Percentiles rank a stretch among this genome's conserved stretches.
phyloP scores from a whole-genome alignment of 192 early-diverging fungal species.

The Ambispora gerdemannii region DNA sequence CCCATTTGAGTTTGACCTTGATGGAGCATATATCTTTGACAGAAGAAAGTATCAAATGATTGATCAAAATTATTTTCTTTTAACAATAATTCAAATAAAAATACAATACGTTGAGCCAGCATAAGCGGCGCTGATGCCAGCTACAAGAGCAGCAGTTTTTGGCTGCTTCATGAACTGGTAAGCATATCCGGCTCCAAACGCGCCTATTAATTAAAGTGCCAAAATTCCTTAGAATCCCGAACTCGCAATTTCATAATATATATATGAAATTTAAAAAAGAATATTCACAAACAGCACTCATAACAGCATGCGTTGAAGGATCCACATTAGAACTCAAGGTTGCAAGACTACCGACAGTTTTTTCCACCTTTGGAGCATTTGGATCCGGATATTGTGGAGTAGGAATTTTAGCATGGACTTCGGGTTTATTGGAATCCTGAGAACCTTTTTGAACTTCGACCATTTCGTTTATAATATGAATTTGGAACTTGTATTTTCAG shows the following conservation, averaged over 20 bases:
- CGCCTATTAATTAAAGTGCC: neutral
- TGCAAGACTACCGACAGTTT: neutral
- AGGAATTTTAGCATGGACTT: neutral
- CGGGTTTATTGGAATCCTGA: neutral
- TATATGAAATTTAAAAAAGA: no score
- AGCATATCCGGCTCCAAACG: slow-evolving; percentile 12
- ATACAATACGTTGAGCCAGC: neutral
- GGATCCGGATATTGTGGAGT: slow-evolving; percentile 1
- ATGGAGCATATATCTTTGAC: neutral
- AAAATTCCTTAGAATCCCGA: no score
- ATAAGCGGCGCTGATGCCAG: slow-evolving; percentile 2
- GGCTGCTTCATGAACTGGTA: slow-evolving; percentile 21
- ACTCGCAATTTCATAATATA: no score
- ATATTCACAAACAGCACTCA: slow-evolving; percentile 5
- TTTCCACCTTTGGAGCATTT: neutral
- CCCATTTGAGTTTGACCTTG: neutral
- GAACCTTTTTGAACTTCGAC: neutral
- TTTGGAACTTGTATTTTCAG: no score
- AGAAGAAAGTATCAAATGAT: neutral
- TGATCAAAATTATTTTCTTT: neutral
- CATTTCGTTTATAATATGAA: neutral
- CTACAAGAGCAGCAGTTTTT: slow-evolving; percentile 9
- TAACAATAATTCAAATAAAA: no score
- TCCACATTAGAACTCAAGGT: slow-evolving; percentile 19
- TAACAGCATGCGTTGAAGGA: slow-evolving; percentile 19